Percentiles rank a stretch among this genome's conserved stretches.
These are phyloP conservation scores for Ogataea ganodermae DNA, from an alignment of 805 yeast species.

Conservation along the genomic window DNA sequence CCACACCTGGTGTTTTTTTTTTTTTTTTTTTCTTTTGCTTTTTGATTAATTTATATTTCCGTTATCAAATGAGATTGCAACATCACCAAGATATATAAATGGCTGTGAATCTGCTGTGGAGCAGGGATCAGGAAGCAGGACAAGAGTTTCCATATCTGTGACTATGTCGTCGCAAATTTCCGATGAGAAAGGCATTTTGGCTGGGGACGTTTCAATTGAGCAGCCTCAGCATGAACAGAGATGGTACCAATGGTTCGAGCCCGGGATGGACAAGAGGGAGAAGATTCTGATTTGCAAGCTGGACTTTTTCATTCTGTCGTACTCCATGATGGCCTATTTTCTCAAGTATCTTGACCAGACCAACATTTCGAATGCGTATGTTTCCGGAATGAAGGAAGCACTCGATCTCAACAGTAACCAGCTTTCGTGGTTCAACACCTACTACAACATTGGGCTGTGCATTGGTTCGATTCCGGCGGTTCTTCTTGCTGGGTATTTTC, in stretches of 20 bases:
- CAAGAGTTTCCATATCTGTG: too few species aligned
- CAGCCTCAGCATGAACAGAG: not conserved
- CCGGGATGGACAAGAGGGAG: slow-evolving; percentile 15
- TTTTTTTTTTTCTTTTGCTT: too few species aligned
- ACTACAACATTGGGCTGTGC: slow-evolving; percentile 49
- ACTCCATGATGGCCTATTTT: slow-evolving; percentile 26
- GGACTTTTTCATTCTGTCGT: slow-evolving; percentile 39
- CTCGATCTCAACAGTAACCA: slow-evolving; percentile 25
- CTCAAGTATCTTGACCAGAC: slow-evolving; percentile 58
- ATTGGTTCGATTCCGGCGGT: slow-evolving; percentile 66
- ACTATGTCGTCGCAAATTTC: too few species aligned
- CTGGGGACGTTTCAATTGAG: not conserved
- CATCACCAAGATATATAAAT: too few species aligned
- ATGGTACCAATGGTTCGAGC: slow-evolving; percentile 22
- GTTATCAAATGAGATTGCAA: too few species aligned
- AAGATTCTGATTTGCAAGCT: slow-evolving; percentile 17
- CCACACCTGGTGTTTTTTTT: too few species aligned
- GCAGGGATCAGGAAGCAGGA: too few species aligned
- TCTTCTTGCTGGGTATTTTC: slow-evolving; percentile 37
- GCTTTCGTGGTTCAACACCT: slow-evolving; percentile 29
- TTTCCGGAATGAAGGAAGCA: slow-evolving; percentile 65
- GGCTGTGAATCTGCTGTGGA: too few species aligned
- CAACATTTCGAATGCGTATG: slow-evolving; percentile 59
- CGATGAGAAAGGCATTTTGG: not conserved
- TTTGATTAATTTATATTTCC: too few species aligned